Evolutionary conservation across 306 rosid species (phyloP).

Genomic region (Aeschynomene evenia): DNA sequence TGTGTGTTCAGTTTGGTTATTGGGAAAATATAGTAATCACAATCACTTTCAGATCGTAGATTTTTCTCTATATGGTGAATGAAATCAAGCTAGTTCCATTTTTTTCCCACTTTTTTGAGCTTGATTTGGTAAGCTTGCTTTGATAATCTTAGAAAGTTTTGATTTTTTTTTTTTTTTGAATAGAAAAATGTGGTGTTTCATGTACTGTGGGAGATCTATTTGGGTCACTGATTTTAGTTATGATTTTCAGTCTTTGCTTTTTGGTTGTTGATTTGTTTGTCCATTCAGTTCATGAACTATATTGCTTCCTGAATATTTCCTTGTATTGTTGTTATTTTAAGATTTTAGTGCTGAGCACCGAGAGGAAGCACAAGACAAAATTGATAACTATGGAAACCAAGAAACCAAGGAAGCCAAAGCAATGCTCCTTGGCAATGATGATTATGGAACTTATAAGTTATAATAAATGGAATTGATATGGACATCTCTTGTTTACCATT

Average conservation of each 20-base stretch:
- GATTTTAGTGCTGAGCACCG: constrained; percentile 26
- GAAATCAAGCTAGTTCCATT: constrained; percentile 10
- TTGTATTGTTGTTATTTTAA: neutral
- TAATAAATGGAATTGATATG: constrained; percentile 83
- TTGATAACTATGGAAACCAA: constrained; percentile 48
- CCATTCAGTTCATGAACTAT: neutral
- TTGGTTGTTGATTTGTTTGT: neutral
- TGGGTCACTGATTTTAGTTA: neutral
- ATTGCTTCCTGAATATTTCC: neutral
- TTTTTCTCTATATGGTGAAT: constrained; percentile 37
- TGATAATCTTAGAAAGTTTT: neutral
- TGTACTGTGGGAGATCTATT: constrained; percentile 14
- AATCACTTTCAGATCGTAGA: constrained; percentile 32
- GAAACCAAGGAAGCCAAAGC: constrained; percentile 73
- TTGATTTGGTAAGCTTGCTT: constrained; percentile 20
- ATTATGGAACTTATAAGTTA: constrained; percentile 75
- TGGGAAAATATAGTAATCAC: constrained; percentile 36
- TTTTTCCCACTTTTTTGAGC: neutral
- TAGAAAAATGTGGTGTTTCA: neutral
- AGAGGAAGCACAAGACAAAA: neutral
- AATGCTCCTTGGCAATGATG: constrained; percentile 54
- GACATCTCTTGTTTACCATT: constrained; percentile 80
- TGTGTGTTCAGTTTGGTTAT: constrained; percentile 20
- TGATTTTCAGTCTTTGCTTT: neutral
- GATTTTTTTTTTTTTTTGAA: constrained; percentile 14